Conservation (phyloP, 2,329 filamentous ascomycete genomes). For the Lasiodiplodia hormozganensis region DNA sequence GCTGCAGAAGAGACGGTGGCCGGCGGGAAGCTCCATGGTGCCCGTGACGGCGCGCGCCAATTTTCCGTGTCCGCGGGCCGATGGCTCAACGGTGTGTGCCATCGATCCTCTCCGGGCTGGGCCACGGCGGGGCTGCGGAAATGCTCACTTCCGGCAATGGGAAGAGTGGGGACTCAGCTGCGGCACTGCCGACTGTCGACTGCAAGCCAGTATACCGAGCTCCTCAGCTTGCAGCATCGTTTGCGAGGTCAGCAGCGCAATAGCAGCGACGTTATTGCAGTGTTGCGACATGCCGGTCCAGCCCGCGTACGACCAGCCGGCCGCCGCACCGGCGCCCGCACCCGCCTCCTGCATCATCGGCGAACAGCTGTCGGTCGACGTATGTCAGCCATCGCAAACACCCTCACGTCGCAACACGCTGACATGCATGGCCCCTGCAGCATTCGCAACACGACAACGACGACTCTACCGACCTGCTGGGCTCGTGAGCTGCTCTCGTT, state of each 20-base stretch:
- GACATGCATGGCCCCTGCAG: slow-evolving; percentile 10
- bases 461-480: slow-evolving; percentile 25
- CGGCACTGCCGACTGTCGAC: background rate
- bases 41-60: background rate
- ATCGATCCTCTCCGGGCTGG: too few species aligned
- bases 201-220: background rate
- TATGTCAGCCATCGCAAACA: background rate
- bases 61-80: background rate
- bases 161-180: background rate
- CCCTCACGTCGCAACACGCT: slow-evolving; percentile 5
- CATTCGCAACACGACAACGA: slow-evolving; percentile 14
- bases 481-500: slow-evolving; percentile 12
- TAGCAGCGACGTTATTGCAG: slow-evolving; percentile 3
- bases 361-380: slow-evolving; percentile 25
- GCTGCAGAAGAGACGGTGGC: background rate
- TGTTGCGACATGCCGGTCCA: background rate
- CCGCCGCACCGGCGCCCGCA: background rate
- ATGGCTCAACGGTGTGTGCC: background rate
- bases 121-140: background rate
- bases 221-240: background rate
- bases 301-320: background rate
- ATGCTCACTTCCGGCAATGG: background rate
- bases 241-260: too few species aligned
- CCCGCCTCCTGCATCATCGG: slow-evolving; percentile 24
- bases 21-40: background rate